These are phyloP conservation scores for Prunus kanzakura DNA, from an alignment of 306 rosid species.

Conservation along the genomic window DNA sequence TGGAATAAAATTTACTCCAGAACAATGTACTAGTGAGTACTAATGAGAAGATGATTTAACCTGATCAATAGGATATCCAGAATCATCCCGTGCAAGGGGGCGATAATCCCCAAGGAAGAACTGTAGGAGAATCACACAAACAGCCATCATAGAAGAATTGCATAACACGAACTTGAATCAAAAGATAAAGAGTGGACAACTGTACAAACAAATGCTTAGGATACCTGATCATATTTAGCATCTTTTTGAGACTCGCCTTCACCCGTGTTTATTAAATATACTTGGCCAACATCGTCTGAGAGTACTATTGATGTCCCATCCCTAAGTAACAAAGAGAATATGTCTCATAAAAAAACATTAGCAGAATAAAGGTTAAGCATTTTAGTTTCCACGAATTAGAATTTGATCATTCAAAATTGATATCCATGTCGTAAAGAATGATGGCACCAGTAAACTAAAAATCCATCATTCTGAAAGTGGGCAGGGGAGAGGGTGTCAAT, in stretches of 20 bases:
- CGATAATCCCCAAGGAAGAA: constrained; percentile 93
- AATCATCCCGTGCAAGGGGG: constrained; percentile 64
- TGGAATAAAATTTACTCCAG: constrained; percentile 21
- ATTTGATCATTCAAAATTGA: neutral
- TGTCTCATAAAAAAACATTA: neutral
- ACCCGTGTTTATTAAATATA: constrained; percentile 82
- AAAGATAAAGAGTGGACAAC: constrained; percentile 11
- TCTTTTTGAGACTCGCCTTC: constrained; percentile 87
- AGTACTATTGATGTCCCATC: constrained; percentile 92
- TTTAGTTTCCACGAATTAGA: neutral
- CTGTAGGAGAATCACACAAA: constrained; percentile 42
- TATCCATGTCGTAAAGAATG: neutral
- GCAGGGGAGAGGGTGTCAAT: neutral
- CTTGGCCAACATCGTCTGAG: constrained; percentile 90
- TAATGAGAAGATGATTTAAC: constrained; percentile 30
- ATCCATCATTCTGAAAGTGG: neutral
- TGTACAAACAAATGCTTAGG: neutral
- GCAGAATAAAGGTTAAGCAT: neutral
- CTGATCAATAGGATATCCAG: constrained; percentile 81
- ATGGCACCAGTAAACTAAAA: neutral
- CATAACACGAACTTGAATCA: constrained; percentile 3
- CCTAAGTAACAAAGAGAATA: constrained; percentile 38
- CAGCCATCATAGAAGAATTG: constrained; percentile 23
- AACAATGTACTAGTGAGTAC: constrained; percentile 15
- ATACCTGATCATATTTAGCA: constrained; percentile 86